Conservation (phyloP, 495 filamentous ascomycete genomes). For the Xylaria intraflava region DNA sequence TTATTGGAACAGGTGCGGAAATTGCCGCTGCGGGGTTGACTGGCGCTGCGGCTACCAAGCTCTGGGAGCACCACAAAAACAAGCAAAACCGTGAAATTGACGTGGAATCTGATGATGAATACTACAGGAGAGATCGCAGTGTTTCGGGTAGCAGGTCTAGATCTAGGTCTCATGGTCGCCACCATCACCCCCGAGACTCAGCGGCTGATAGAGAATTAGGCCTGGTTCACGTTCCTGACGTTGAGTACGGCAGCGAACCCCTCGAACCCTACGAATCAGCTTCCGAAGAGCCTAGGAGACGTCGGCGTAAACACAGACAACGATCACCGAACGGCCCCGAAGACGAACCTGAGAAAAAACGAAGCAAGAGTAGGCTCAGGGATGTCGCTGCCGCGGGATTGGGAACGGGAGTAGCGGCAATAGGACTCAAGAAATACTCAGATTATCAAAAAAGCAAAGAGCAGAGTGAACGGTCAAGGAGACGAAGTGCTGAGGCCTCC, state of each 20-base stretch:
- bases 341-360: constrained; percentile 47
- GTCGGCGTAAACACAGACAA: constrained; percentile 12
- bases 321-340: constrained; percentile 37
- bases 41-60: constrained; percentile 68
- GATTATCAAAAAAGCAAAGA: constrained; percentile 34
- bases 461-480: constrained; percentile 25
- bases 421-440: constrained; percentile 65
- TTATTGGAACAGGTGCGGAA: constrained; percentile 34
- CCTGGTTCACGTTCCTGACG: constrained; percentile 53
- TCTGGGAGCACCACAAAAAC: constrained; percentile 72
- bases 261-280: constrained; percentile 36
- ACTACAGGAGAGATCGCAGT: constrained; percentile 32
- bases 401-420: constrained; percentile 65
- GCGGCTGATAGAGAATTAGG: constrained; percentile 58
- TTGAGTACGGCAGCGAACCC: constrained; percentile 38
- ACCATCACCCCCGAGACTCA: constrained; percentile 36
- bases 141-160: constrained; percentile 42
- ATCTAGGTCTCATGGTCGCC: constrained; percentile 38
- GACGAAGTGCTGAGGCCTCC: constrained; percentile 14
- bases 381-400: constrained; percentile 63
- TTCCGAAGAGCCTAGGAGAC: constrained; percentile 19
- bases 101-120: constrained; percentile 23
- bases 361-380: constrained; percentile 55
- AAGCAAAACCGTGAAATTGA: constrained; percentile 54
- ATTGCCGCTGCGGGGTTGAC: constrained; percentile 72